These are phyloP conservation scores for Ophiostoma pallidulum DNA, from an alignment of 2,329 filamentous ascomycete species.

Conservation along the genomic window DNA sequence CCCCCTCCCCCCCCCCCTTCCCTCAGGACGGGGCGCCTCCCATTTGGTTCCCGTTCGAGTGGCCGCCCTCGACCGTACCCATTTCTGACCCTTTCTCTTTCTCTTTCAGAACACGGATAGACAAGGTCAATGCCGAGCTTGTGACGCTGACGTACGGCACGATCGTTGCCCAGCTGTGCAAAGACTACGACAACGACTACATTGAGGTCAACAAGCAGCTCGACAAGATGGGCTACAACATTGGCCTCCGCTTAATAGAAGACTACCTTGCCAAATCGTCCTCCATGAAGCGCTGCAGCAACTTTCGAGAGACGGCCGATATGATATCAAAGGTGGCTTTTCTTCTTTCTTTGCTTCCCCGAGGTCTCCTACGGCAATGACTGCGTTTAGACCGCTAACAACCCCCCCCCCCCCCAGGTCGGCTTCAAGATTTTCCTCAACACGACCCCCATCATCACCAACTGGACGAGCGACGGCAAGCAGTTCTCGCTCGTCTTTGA, in stretches of 20 bases:
- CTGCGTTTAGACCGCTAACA: not conserved
- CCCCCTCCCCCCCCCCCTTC: no score
- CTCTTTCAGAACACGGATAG: slow-evolving; percentile 67
- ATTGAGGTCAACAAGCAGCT: slow-evolving; percentile 93
- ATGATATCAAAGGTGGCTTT: slow-evolving; percentile 71
- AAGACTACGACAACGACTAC: slow-evolving; percentile 92
- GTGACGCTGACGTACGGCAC: slow-evolving; percentile 97
- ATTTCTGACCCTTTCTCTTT: not conserved
- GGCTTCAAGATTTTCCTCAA: slow-evolving; percentile 99
- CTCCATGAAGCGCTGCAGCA: slow-evolving; percentile 76
- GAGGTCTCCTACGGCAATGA: no score
- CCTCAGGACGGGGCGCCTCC: no score
- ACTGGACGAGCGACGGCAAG: slow-evolving; percentile 94
- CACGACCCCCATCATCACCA: slow-evolving; percentile 83
- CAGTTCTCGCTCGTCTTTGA: slow-evolving; percentile 95
- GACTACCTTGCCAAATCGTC: slow-evolving; percentile 96
- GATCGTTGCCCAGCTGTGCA: slow-evolving; percentile 91
- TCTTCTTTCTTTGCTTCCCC: no score
- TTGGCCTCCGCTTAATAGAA: slow-evolving; percentile 88
- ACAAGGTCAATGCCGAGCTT: slow-evolving; percentile 96
- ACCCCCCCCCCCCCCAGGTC: slow-evolving; percentile 47
- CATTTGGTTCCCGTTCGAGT: no score
- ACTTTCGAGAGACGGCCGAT: slow-evolving; percentile 92
- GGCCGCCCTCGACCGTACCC: no score
- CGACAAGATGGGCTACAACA: slow-evolving; percentile 99